These are phyloP conservation scores for Penicillium paradoxum DNA, from an alignment of 495 filamentous ascomycete species.

Conservation along the genomic window DNA sequence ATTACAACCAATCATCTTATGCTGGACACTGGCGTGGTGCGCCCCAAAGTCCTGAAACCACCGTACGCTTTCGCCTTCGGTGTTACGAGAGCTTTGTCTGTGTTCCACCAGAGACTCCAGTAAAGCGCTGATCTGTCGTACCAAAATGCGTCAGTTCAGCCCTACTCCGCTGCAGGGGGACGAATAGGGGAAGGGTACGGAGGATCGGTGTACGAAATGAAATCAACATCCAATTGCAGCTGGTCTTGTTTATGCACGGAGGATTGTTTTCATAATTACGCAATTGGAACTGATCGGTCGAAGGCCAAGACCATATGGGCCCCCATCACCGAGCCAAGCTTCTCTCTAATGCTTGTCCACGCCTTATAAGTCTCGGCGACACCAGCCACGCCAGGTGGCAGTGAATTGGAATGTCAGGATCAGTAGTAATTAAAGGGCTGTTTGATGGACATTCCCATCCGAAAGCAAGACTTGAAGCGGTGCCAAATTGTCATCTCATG, in stretches of 20 bases:
- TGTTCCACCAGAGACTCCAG: conserved; percentile 15
- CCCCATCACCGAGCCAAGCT: conserved; percentile 25
- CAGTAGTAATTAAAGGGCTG: no score
- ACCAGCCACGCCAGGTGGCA: conserved; percentile 17
- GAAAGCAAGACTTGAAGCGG: no score
- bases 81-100: conserved; percentile 1
- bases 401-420: conserved; percentile 6
- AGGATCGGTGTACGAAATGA: no score
- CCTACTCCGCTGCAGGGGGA: conserved; percentile 14
- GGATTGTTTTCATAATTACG: conserved; percentile 3
- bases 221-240: no score
- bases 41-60: not conserved
- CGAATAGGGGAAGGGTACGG: conserved; percentile 7
- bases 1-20: not conserved
- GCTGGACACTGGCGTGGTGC: not conserved
- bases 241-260: no score
- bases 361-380: conserved; percentile 18
- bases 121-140: conserved; percentile 16
- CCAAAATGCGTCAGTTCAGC: conserved; percentile 16
- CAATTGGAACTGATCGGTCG: conserved; percentile 3
- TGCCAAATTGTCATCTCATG: no score
- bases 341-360: conserved; percentile 28
- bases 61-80: not conserved
- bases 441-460: no score
- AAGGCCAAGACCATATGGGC: not conserved